phyloP scores from a whole-genome alignment of 2,329 filamentous ascomycete species.

The Niveomyces coronatus region DNA sequence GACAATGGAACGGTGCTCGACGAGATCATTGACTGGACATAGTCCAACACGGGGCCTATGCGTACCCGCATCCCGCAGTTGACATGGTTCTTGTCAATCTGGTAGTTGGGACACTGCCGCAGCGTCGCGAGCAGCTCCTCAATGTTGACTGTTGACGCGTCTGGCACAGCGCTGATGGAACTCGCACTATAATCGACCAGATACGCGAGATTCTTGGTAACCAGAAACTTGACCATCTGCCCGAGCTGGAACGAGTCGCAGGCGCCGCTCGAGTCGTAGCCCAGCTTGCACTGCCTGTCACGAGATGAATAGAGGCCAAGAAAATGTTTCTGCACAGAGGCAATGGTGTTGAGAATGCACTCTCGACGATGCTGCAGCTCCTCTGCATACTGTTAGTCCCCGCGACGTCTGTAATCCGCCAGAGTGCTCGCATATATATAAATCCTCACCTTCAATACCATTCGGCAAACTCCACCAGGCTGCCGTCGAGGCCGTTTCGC shows the following conservation, averaged over 20 bases:
- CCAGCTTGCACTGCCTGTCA: slow-evolving; percentile 58
- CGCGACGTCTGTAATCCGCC: background rate
- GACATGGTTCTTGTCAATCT: slow-evolving; percentile 61
- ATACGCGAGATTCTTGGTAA: slow-evolving; percentile 48
- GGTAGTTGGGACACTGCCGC: slow-evolving; percentile 59
- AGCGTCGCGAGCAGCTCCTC: slow-evolving; percentile 49
- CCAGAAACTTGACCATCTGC: slow-evolving; percentile 64
- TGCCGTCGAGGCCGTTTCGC: slow-evolving; percentile 22
- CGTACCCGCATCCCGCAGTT: slow-evolving; percentile 62
- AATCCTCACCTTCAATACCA: slow-evolving; percentile 50
- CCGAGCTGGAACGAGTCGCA: slow-evolving; percentile 73
- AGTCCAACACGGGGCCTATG: slow-evolving; percentile 55
- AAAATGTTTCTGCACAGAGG: slow-evolving; percentile 60
- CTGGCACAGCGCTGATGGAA: slow-evolving; percentile 33
- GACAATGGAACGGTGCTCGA: slow-evolving; percentile 34
- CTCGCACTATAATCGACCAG: slow-evolving; percentile 45
- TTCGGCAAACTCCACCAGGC: slow-evolving; percentile 66
- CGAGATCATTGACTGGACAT: slow-evolving; percentile 47
- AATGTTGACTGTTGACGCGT: slow-evolving; percentile 49
- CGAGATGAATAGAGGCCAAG: slow-evolving; percentile 56
- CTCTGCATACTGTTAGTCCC: slow-evolving; percentile 26
- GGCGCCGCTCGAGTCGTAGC: slow-evolving; percentile 60
- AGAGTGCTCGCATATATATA: background rate
- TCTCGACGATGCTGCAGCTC: slow-evolving; percentile 58
- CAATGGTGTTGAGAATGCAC: slow-evolving; percentile 57